Evolutionary conservation across 2,329 filamentous ascomycete genomes (phyloP).

Genomic region (Camillea tinctor): DNA sequence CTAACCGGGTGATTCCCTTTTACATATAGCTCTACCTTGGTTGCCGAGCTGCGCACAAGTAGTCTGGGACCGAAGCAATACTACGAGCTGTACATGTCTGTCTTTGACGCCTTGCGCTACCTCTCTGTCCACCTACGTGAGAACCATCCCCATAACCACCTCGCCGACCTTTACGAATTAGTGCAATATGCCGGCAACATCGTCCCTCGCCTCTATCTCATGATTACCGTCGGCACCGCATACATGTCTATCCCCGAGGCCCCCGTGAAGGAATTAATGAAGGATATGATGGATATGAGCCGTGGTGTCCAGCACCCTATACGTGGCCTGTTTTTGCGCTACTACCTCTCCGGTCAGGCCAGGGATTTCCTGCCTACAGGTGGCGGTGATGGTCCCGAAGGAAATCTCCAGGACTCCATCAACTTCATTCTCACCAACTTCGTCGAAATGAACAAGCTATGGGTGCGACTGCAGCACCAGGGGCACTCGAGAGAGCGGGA

Average conservation of each 20-base stretch:
- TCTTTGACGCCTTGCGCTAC: conserved; percentile 96
- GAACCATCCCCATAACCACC: conserved; percentile 95
- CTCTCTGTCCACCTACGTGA: conserved; percentile 95
- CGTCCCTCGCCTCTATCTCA: conserved; percentile 91
- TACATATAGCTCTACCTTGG: conserved; percentile 77
- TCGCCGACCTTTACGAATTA: conserved; percentile 95
- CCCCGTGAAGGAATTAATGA: conserved; percentile 99
- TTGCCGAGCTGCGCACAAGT: conserved; percentile 96
- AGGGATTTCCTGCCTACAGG: conserved; percentile 82
- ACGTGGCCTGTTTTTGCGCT: conserved; percentile 89
- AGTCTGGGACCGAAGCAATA: conserved; percentile 99
- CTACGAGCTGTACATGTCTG: conserved; percentile 99
- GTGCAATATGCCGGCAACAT: conserved; percentile 99
- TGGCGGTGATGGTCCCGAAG: conserved; percentile 85
- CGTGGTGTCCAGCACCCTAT: conserved; percentile 96
- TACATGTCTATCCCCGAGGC: conserved; percentile 99
- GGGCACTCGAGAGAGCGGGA: conserved; percentile 94
- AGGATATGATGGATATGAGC: conserved; percentile 99
- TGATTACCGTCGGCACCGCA: conserved; percentile 98
- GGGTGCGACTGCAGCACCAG: conserved; percentile 96
- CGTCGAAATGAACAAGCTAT: conserved; percentile 99
- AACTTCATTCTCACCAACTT: conserved; percentile 98
- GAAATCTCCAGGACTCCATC: conserved; percentile 94
- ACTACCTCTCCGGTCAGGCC: conserved; percentile 94
- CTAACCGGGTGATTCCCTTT: conserved; percentile 29